These are phyloP conservation scores for Cardiospermum halicacabum DNA, from an alignment of 345 rosid species.

Conservation along the genomic window DNA sequence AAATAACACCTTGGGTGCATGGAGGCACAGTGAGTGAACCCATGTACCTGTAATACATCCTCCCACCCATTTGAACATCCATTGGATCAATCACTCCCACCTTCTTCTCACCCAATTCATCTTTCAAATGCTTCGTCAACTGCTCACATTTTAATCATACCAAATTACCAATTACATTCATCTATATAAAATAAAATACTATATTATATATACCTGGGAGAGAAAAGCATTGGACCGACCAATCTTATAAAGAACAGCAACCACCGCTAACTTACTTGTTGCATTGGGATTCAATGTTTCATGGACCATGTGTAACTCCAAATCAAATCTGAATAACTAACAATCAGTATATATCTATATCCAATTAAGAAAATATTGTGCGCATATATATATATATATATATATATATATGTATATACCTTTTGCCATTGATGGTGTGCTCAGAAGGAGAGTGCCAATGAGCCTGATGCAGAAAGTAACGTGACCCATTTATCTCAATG, in stretches of 20 bases:
- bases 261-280: constrained; percentile 36
- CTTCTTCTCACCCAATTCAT: constrained; percentile 16
- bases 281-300: constrained; percentile 36
- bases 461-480: constrained; percentile 49
- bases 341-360: no score
- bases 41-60: constrained; percentile 47
- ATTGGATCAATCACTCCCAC: constrained; percentile 56
- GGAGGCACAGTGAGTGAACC: constrained; percentile 89
- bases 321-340: constrained; percentile 35
- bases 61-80: constrained; percentile 42
- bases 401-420: constrained; percentile 20
- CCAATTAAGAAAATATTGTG: no score
- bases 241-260: constrained; percentile 42
- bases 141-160: constrained; percentile 3
- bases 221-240: constrained; percentile 53
- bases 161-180: neutral
- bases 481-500: constrained; percentile 39
- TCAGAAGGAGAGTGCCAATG: constrained; percentile 92
- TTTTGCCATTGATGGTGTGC: constrained; percentile 63
- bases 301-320: constrained; percentile 83
- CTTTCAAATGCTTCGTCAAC: constrained; percentile 24
- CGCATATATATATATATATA: no score
- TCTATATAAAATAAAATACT: no score
- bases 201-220: constrained; percentile 34
- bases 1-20: constrained; percentile 69